These are phyloP conservation scores for Komagataella pseudopastoris DNA, from an alignment of 805 yeast species.

Conservation along the genomic window DNA sequence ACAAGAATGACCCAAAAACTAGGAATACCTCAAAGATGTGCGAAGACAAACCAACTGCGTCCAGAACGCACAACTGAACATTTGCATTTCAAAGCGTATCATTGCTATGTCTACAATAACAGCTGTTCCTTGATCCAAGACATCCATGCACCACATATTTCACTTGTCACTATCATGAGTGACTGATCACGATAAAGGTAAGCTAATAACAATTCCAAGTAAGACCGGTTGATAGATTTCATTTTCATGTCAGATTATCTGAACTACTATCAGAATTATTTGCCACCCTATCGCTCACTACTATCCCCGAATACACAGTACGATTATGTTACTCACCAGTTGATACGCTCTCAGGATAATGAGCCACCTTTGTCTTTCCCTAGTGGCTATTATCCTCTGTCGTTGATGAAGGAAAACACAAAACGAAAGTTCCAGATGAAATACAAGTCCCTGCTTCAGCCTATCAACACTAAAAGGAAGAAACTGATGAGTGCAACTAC, in stretches of 20 bases:
- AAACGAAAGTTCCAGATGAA: constrained; percentile 25
- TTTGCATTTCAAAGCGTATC: too few relatives aligned
- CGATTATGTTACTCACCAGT: constrained; percentile 34
- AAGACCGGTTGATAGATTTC: neutral
- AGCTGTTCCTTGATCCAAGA: neutral
- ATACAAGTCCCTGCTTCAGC: constrained; percentile 30
- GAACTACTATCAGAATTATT: constrained; percentile 10
- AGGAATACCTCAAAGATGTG: too few relatives aligned
- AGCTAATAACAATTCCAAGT: neutral
- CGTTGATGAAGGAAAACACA: constrained; percentile 6
- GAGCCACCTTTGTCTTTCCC: constrained; percentile 13
- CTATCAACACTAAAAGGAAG: constrained; percentile 13
- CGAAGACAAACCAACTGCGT: too few relatives aligned
- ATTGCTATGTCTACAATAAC: too few relatives aligned
- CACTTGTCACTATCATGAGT: neutral
- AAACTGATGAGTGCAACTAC: constrained; percentile 26
- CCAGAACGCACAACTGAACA: too few relatives aligned
- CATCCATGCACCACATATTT: neutral
- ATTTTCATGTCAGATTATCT: neutral
- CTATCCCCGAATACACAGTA: constrained; percentile 33
- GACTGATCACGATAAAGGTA: neutral
- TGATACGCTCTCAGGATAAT: constrained; percentile 14
- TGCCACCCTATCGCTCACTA: constrained; percentile 41
- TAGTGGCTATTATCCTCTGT: constrained; percentile 18
- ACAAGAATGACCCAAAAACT: neutral